Percentiles rank a stretch among this genome's conserved stretches.
Evolutionary conservation across 305 asterid species (phyloP).

Genomic region (Fraxinus sp.): DNA sequence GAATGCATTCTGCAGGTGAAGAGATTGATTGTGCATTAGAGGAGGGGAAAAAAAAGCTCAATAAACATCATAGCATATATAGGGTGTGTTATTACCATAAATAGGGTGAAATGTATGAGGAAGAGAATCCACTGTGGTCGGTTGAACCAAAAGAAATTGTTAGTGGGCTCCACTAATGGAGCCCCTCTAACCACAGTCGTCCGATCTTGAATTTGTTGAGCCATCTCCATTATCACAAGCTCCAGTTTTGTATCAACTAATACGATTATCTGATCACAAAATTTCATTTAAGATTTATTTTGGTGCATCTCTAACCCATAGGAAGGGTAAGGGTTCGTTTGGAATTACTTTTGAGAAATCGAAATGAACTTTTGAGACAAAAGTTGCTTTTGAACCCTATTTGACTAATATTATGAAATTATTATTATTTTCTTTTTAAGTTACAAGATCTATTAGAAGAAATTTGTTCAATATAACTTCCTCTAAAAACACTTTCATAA

Average conservation of each 20-base stretch:
- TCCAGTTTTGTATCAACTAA: slow-evolving; percentile 56
- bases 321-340: background rate
- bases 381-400: too few relatives aligned
- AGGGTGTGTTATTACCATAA: slow-evolving; percentile 38
- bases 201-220: slow-evolving; percentile 55
- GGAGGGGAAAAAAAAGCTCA: background rate
- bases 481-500: too few relatives aligned
- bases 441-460: too few relatives aligned
- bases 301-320: background rate
- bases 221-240: slow-evolving; percentile 64
- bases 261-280: slow-evolving; percentile 38
- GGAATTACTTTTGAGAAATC: too few relatives aligned
- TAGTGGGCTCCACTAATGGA: slow-evolving; percentile 59
- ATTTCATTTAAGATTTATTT: background rate
- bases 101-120: slow-evolving; percentile 64
- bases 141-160: slow-evolving; percentile 68
- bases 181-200: slow-evolving; percentile 57
- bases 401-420: too few relatives aligned
- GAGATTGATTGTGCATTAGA: background rate
- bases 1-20: slow-evolving; percentile 57
- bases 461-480: too few relatives aligned
- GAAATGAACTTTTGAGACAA: too few relatives aligned
- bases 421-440: too few relatives aligned
- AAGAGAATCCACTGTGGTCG: slow-evolving; percentile 56
- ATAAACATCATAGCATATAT: background rate